Base-by-base conservation (phyloP, 2,329 filamentous ascomycete species). In the Capronia americana region DNA sequence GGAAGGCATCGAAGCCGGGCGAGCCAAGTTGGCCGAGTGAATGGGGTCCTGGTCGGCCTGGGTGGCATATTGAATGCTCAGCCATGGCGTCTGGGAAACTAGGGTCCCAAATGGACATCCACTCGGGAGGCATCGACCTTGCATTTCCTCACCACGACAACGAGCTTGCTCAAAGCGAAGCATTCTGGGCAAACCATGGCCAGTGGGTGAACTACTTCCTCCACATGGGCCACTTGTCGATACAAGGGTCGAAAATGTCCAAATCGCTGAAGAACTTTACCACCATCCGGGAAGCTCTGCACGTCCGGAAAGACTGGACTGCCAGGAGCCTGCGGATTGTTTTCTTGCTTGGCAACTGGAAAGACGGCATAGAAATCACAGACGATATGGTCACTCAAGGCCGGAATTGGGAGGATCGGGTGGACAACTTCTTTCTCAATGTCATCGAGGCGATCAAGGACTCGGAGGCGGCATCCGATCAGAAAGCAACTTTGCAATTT, bases 41-140 rank as follows among this genome's bases (percentile, higher is more conserved):
- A 3, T 98, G 94, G 93, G 93, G 94, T 4, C 84, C 88, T 63
- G 93, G 93, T 4, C 85, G 94, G 53, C 94, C 94, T 0, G 94
- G 94, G 20, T 98, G 94, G 94, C 94, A 97, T 75, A 97, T 97
- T 74, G 93, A 97, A 81, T 97, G 94, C 87, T 93, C 90, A 1
- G 93, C 93, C 17, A 97, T 98, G 94, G 93, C 93, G 0, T 94
- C 91, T 1, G 92, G 93, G 70, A 86, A 93, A n/a, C 82, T 98
- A 1, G 93, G 93, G 4, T 84, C 88, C 30, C 86, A 89, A 68
- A 93, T 98, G 83, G 94, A 98, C 77, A 92, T 97, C 61, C 94
- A 97, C 78, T 96, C 92, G 24, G 93, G 94, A 30, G 94, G 94
- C 65, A 90, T 97, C 67, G 94, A 98, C 77, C 84, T 98, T 61